These are phyloP conservation scores for Rhododendron vialii DNA, from an alignment of 148 eudicot species.

Conservation along the genomic window DNA sequence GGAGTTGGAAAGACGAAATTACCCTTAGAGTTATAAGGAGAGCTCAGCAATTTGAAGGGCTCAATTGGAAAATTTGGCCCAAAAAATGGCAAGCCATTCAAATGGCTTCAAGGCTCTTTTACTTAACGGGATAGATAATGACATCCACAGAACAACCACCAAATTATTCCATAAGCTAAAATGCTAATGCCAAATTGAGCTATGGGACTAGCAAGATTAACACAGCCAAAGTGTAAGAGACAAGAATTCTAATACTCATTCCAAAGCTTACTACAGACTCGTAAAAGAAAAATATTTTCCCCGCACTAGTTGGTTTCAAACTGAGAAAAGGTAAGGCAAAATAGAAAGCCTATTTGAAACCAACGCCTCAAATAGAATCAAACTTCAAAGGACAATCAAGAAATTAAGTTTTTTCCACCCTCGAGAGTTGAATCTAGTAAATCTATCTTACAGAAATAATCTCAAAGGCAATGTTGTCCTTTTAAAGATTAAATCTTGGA, in stretches of 20 bases:
- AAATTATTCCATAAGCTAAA: too few relatives aligned
- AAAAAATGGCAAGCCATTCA: too few relatives aligned
- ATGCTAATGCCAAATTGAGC: too few relatives aligned
- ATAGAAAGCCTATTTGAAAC: not conserved
- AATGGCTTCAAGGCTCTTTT: too few relatives aligned
- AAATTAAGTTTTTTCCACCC: not conserved
- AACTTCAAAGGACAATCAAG: not conserved
- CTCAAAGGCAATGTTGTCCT: not conserved
- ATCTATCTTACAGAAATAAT: not conserved
- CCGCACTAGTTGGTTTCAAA: too few relatives aligned
- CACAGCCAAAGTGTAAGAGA: not conserved
- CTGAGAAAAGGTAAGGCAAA: not conserved
- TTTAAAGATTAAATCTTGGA: not conserved
- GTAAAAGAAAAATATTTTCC: too few relatives aligned
- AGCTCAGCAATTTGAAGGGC: too few relatives aligned
- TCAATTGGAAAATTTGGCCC: too few relatives aligned
- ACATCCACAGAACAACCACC: too few relatives aligned
- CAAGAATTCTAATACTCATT: not conserved
- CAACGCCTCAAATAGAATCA: not conserved
- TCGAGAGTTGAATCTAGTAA: not conserved
- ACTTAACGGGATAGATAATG: too few relatives aligned
- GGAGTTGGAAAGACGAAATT: too few relatives aligned
- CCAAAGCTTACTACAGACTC: not conserved
- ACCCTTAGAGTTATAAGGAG: too few relatives aligned
- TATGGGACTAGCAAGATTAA: not conserved